A percentile compares a stretch with the other conserved stretches of the same genome.
Evolutionary conservation across 2,329 filamentous ascomycete genomes (phyloP).

Genomic region (Stagonosporopsis cucurbitacearum): DNA sequence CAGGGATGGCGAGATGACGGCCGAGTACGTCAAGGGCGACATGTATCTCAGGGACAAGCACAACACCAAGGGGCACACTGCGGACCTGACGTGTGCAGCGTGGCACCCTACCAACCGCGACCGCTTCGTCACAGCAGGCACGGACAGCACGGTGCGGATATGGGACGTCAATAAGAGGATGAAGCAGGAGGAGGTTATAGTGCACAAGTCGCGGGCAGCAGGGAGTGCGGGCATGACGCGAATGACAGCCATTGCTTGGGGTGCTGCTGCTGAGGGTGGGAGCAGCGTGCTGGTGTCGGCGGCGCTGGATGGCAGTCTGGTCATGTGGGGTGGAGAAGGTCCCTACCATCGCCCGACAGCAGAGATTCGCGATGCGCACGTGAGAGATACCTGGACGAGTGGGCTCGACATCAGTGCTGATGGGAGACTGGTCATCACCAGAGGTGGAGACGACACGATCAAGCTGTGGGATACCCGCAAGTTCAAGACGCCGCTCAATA

Average conservation of each 20-base stretch:
- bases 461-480: conserved; percentile 98
- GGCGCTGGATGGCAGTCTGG: conserved; percentile 85
- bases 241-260: conserved; percentile 94
- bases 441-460: conserved; percentile 89
- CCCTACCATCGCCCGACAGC: conserved; percentile 82
- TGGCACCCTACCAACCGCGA: conserved; percentile 92
- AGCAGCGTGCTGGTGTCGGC: conserved; percentile 80
- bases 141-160: conserved; percentile 92
- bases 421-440: conserved; percentile 86
- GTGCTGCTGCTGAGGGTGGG: conserved; percentile 74
- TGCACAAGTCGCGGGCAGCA: conserved; percentile 90
- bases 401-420: conserved; percentile 90
- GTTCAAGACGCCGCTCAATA: conserved; percentile 87
- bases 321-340: conserved; percentile 91
- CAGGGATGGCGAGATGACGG: conserved; percentile 83
- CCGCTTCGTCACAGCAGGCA: conserved; percentile 86
- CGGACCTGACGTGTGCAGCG: conserved; percentile 84
- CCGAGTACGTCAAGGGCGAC: conserved; percentile 94
- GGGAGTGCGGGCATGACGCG: conserved; percentile 88
- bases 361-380: conserved; percentile 85
- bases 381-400: conserved; percentile 84
- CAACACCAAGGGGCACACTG: conserved; percentile 95
- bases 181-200: conserved; percentile 89
- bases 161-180: conserved; percentile 96
- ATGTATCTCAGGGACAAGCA: conserved; percentile 98